A percentile compares a stretch with the other conserved stretches of the same genome.
Conservation (phyloP, 164 flowering plant genomes). For the Buxus sempervirens region DNA sequence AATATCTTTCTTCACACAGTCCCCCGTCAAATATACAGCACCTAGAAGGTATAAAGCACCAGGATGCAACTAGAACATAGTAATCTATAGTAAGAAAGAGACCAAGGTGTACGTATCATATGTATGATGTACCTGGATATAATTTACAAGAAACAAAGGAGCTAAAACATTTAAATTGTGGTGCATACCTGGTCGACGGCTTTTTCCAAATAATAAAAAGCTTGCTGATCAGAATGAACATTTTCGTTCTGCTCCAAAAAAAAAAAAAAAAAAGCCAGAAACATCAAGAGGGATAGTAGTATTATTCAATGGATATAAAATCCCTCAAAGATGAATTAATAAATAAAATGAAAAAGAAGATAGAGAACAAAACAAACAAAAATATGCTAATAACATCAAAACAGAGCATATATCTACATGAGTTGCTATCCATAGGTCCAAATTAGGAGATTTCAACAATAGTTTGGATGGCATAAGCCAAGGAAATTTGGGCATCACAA, state of each 20-base stretch:
- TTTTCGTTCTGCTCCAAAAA: conserved; percentile 49
- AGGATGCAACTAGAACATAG: conserved; percentile 74
- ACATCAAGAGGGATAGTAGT: not conserved
- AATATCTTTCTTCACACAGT: conserved; percentile 80
- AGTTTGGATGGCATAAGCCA: too few species aligned
- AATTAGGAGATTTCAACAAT: not conserved
- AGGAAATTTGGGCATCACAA: too few species aligned
- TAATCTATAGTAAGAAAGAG: conserved; percentile 22
- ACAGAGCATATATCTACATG: not conserved
- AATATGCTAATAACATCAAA: not conserved
- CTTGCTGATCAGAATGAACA: conserved; percentile 80
- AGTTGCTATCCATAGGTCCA: not conserved
- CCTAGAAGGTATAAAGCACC: conserved; percentile 92
- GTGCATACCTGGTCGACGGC: conserved; percentile 87
- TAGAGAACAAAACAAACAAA: not conserved
- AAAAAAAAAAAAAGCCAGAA: conserved; percentile 6
- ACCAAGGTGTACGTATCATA: not conserved
- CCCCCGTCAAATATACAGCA: conserved; percentile 83
- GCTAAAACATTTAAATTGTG: not conserved
- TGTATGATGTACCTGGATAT: not conserved
- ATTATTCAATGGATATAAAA: not conserved
- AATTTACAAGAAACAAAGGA: not conserved
- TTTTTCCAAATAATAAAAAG: conserved; percentile 82
- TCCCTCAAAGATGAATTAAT: not conserved
- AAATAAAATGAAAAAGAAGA: not conserved